Percentiles rank a stretch among this genome's conserved stretches.
Evolutionary conservation across 257 asterid species (phyloP).

Genomic region (Lavandula angustifolia): DNA sequence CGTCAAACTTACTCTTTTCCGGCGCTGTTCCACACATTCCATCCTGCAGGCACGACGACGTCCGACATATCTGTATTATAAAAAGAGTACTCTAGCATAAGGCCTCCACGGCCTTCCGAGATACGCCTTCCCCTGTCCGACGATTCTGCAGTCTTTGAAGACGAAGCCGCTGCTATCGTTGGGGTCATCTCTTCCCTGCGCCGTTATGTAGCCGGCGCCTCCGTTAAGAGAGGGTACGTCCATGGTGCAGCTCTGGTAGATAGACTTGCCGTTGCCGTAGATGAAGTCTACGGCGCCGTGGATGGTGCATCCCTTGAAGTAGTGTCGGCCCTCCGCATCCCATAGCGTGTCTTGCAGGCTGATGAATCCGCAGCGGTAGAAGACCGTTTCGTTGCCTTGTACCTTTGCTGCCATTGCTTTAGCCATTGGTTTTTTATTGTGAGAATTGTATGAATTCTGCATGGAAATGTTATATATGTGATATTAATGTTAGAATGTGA

Average conservation of each 20-base stretch:
- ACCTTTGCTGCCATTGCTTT: slow-evolving; percentile 51
- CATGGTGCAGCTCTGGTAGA: slow-evolving; percentile 55
- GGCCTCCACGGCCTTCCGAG: slow-evolving; percentile 75
- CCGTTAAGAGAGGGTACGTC: slow-evolving; percentile 48
- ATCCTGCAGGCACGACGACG: slow-evolving; percentile 58
- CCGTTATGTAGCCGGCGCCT: slow-evolving; percentile 64
- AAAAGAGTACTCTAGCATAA: slow-evolving; percentile 64
- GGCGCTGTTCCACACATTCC: slow-evolving; percentile 47
- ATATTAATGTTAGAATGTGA: too few relatives aligned
- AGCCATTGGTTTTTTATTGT: slow-evolving; percentile 5
- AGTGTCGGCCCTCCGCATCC: slow-evolving; percentile 32
- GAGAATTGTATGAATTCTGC: slow-evolving; percentile 55
- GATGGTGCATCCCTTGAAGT: background rate
- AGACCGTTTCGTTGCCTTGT: slow-evolving; percentile 49
- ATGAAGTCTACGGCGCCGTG: background rate
- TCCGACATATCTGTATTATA: slow-evolving; percentile 48
- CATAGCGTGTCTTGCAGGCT: slow-evolving; percentile 57
- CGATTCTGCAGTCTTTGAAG: slow-evolving; percentile 42
- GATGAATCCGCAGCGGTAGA: slow-evolving; percentile 40
- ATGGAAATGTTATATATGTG: too few relatives aligned
- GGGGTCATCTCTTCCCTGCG: slow-evolving; percentile 47
- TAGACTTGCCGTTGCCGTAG: background rate
- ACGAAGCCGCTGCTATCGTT: slow-evolving; percentile 44
- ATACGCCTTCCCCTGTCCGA: slow-evolving; percentile 41
- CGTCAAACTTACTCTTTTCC: background rate